Evolutionary conservation across 2,329 filamentous ascomycete genomes (phyloP), one percentile per base, ranked within the genome.

Genomic region (Aspergillus texensis): DNA sequence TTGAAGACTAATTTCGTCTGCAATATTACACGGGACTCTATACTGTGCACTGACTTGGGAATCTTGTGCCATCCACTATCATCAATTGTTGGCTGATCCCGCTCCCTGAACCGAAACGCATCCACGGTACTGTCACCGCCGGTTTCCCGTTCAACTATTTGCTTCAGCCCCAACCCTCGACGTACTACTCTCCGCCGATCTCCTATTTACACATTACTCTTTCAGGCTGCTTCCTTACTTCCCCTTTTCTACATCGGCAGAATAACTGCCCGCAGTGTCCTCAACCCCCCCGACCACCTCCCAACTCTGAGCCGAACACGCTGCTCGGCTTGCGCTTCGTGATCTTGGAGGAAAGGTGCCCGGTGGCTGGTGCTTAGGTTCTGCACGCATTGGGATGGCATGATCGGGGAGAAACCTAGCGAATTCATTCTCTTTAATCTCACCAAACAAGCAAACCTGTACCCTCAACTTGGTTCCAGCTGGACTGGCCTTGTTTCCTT

Each of bases 151-250:
- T 64, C 68, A 66, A 68, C 69, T 65, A 60, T 57, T 57, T 30
- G 50, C 58, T 59, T 50, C 53, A 63, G 64, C 67, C 63, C 59
- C 61, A 58, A 64, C 21, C 28, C 52, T 39, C 26, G 55, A 52
- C 62, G 32, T 57, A 34, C 32, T 39, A 57, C 57, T 63, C 65
- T 63, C 71, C 70, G 68, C 68, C 64, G 65, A 50, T 64, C 65
- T 64, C 60, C 65, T 75, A 71, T 77, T 77, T 73, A 75, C 73
- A 71, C 72, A 68, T 75, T 72, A 71, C 75, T 73, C 58, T 68
- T 75, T 74, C 72, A 62, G 74, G 72, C 62, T 56, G 52, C 65
- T 48, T 58, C 58, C n/a, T 62, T 62, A 52, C 60, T 58, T 62
- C 66, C 65, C 65, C 68, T 65, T 68, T 66, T 66, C 61, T 34